These are phyloP conservation scores for Tilletia walkeri DNA, from an alignment of 1,284 basidiomycete species.

Conservation along the genomic window DNA sequence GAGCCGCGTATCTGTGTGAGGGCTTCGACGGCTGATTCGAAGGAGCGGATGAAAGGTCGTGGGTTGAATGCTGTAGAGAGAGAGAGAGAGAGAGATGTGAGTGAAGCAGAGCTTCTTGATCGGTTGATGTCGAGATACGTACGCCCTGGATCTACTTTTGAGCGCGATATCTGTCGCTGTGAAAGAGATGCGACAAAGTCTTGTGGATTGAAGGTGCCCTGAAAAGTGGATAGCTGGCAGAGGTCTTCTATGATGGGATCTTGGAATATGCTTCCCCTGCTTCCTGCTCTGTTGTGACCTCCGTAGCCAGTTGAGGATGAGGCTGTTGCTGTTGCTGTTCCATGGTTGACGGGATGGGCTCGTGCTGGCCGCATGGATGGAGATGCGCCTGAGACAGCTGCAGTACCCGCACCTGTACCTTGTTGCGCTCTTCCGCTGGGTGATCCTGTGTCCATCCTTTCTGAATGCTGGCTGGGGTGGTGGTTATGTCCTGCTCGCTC, in stretches of 20 bases:
- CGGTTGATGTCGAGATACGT: slow-evolving; percentile 60
- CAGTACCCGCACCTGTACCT: background rate
- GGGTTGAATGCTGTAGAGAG: slow-evolving; percentile 71
- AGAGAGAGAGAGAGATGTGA: background rate
- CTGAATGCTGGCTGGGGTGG: background rate
- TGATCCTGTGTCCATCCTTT: background rate
- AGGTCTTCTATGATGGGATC: slow-evolving; percentile 67
- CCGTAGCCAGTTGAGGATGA: background rate
- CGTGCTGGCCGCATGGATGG: slow-evolving; percentile 4
- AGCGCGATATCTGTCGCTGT: slow-evolving; percentile 78
- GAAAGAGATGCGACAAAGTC: slow-evolving; percentile 82
- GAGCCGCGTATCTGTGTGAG: slow-evolving; percentile 81
- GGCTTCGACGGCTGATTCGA: slow-evolving; percentile 83
- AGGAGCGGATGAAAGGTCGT: slow-evolving; percentile 84
- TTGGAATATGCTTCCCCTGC: slow-evolving; percentile 40
- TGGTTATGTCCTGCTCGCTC: background rate
- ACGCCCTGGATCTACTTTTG: slow-evolving; percentile 79
- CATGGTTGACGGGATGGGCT: slow-evolving; percentile 12
- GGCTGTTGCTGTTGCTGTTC: slow-evolving; percentile 15
- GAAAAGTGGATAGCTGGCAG: slow-evolving; percentile 67
- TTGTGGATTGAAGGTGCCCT: slow-evolving; percentile 81
- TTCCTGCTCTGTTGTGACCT: background rate
- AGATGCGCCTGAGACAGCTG: background rate
- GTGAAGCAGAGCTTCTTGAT: background rate
- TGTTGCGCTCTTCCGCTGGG: background rate